Base-by-base conservation (phyloP, 164 flowering plant species). In the Vitis cinerea region DNA sequence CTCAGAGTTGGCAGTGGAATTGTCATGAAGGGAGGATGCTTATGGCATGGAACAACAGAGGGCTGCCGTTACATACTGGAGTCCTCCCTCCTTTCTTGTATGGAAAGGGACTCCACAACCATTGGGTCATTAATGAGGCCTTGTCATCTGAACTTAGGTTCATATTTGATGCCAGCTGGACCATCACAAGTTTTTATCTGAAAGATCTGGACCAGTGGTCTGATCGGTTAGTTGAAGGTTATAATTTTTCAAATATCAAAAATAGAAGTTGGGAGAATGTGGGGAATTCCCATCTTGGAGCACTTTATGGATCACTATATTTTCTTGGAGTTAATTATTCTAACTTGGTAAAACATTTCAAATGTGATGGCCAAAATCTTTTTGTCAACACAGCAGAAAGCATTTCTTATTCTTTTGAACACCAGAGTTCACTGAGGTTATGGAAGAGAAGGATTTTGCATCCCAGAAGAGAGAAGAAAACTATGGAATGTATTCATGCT, bases 21-120 rank as follows among this genome's bases (percentile, higher is more conserved):
- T 51, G 54, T 59, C 82, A 83, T 74, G 81, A 79, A 11, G 81
- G 73, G 64, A 85, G 71, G 74, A 78, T 84, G 78, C 82, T 93
- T 59, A 67, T 90, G 83, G 99, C 97, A 58, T 95, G 99, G 99
- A 95, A 87, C 74, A 87, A 78, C 17, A 83, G 78, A 58, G 89
- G 85, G 66, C 50, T 79, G 56, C 97, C 98, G 59, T 78, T 91
- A 69, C 93, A 95, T 79, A 76, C 75, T 31, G 98, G 94, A 64
- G 94, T 93, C 47, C 85, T 95, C 55, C 99, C 98, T 71, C 93
- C 99, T 64, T 95, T 95, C 78, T 80, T 91, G 78, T 90, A 80
- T 77, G 82, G 87, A 47, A 91, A 80, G 71, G 99, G 97, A 49
- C 31, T 82, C 69, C 91, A 93, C 70, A 74, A 89, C 71, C 77